Conservation (phyloP, 257 asterid species). For the Solanum sitiens region DNA sequence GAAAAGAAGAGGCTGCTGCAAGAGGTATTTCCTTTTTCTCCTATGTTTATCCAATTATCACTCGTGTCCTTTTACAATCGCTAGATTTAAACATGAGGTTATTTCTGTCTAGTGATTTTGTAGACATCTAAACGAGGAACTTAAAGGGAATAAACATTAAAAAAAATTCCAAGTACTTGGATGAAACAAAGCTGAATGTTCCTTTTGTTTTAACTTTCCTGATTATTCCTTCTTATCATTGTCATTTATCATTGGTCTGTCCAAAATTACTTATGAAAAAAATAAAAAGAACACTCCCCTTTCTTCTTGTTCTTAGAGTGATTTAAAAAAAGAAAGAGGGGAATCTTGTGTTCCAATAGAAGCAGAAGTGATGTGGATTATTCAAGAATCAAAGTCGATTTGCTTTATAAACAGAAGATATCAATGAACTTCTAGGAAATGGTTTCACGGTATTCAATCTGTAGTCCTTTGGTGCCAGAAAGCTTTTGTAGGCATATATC, state of each 20-base stretch:
- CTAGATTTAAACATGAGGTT: not conserved
- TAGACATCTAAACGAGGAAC: not conserved
- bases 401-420: not conserved
- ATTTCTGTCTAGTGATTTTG: not conserved
- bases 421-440: not conserved
- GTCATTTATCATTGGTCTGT: not conserved
- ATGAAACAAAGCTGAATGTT: not conserved
- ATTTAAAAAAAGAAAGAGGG: not conserved
- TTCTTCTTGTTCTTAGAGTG: not conserved
- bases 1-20: constrained; percentile 43
- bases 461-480: not conserved
- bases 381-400: not conserved
- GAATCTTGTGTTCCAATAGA: not conserved
- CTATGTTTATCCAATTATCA: not conserved
- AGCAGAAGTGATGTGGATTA: not conserved
- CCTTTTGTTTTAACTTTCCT: not conserved
- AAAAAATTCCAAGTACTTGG: not conserved
- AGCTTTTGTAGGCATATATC: not conserved
- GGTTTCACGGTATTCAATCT: not conserved
- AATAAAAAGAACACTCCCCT: not conserved
- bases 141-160: not conserved
- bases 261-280: not conserved
- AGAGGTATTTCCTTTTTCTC: constrained; percentile 40
- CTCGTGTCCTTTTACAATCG: not conserved
- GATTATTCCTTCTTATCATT: not conserved